phyloP scores from a whole-genome alignment of 305 asterid genomes.

The Fraxinus floribunda region DNA sequence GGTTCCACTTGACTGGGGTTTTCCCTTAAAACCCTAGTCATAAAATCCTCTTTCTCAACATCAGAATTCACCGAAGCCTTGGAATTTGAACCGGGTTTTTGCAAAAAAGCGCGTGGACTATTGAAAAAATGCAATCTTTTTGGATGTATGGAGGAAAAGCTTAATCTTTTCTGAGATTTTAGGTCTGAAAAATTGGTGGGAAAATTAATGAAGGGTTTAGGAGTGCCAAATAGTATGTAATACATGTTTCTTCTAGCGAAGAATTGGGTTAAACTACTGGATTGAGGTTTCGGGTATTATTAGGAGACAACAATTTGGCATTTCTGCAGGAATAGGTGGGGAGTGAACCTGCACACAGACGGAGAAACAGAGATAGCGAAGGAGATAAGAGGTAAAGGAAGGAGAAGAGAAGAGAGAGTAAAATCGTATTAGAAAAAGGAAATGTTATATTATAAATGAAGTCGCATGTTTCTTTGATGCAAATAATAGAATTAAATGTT shows the following conservation, averaged over 20 bases:
- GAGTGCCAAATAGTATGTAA: slow-evolving; percentile 39
- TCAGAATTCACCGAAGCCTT: slow-evolving; percentile 32
- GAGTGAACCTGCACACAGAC: not conserved
- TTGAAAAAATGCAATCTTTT: slow-evolving; percentile 32
- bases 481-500: too few species aligned
- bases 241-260: slow-evolving; percentile 35
- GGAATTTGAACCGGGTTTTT: slow-evolving; percentile 45
- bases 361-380: not conserved
- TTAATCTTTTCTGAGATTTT: slow-evolving; percentile 20
- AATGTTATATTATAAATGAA: too few species aligned
- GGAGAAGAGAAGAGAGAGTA: not conserved
- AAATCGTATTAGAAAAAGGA: too few species aligned
- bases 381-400: not conserved
- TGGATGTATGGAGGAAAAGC: slow-evolving; percentile 25
- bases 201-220: slow-evolving; percentile 42
- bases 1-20: slow-evolving; percentile 95
- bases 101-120: slow-evolving; percentile 37
- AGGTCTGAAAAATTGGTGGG: slow-evolving; percentile 37
- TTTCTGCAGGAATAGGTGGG: not conserved
- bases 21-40: slow-evolving; percentile 80
- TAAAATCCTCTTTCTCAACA: slow-evolving; percentile 68
- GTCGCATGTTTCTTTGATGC: too few species aligned
- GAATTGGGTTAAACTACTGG: slow-evolving; percentile 6
- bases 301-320: slow-evolving; percentile 14
- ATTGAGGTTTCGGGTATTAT: slow-evolving; percentile 24